Evolutionary conservation across 805 yeast species (phyloP), one percentile per base, ranked within the genome.

Genomic region (Metschnikowia lochheadii): DNA sequence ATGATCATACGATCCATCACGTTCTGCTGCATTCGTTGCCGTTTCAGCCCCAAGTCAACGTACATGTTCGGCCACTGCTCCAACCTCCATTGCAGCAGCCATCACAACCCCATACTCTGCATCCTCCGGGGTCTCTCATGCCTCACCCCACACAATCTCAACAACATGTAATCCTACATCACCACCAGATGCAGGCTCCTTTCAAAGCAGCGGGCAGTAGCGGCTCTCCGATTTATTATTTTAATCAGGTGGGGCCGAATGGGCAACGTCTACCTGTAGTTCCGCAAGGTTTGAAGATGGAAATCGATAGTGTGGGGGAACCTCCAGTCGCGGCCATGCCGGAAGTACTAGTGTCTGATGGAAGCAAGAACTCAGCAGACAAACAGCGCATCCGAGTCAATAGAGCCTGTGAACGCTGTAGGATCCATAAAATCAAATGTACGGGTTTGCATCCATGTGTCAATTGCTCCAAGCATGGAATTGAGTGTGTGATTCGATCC

Each of bases 341-440:
- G 6, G 45, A 42, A 21, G 31, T 42, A 17, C 20, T 42, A 11
- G 21, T 42, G 14, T 18, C 48, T n/a, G 35, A 45, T 11, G 33
- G 17, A 8, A 14, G 34, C n/a, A 42, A 15, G 18, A 11, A 5
- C 2, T n/a, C 44, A 7, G 32, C 13, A 10, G 50, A 46, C 8
- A 44, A 41, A 32, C 49, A 18, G 21, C 60, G 78, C 31, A 55
- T 70, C 51, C 61, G 82, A 41, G 84, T 79, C 8, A 66, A 70
- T 48, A 75, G 71, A 53, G 86, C 85, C 1, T 82, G 86, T 55
- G 79, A 76, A 48, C 66, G 81, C 20, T 82, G 86, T 61, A 68
- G 82, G 49, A 64, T 68, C 35, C 81, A 78, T 52, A 81, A 82
- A 62, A 78, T 79, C 51, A 81, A 82, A 56, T 82, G 86, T 60